Evolutionary conservation across 768 basidiomycete genomes (phyloP), one percentile per base, ranked within the genome.

Genomic region (Rhodotorula babjevae): DNA sequence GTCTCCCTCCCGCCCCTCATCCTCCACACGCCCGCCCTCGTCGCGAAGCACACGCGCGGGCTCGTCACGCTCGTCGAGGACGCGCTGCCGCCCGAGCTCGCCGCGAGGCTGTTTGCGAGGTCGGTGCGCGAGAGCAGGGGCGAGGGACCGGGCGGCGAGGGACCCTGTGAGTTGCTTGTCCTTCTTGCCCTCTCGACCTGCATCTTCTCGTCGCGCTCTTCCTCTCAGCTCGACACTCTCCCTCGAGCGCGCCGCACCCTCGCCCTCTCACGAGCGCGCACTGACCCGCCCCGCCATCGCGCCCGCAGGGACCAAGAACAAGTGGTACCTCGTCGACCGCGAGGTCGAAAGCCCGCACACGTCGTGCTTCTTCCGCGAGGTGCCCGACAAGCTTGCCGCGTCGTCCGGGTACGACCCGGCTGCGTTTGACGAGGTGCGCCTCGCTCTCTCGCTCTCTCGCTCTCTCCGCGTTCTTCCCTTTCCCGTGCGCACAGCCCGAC

Each of bases 291-390:
- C n/a, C n/a, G n/a, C n/a, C n/a, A n/a, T 29, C 50, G n/a, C 36
- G 19, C 19, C 8, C 15, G 15, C 60, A 75, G 74, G 70, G 78
- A 46, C 65, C 21, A 61, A 57, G 15, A 77, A 74, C 63, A 65
- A 72, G 59, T 78, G 73, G 76, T 74, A 65, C 46, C 42, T 79
- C 31, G 66, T 70, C 27, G 74, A 77, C 52, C 64, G 74, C 14
- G 62, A 73, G 33, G 78, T 79, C 36, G 68, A 70, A 42, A 59
- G 52, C 7, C 69, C 73, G 19, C 78, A 79, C 55, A 77, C 73
- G 2, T 76, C 76, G 3, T 55, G 62, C 21, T 79, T 78, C 63
- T 79, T 78, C 61, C 55, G 58, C 46, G 61, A 64, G 21, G 31
- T 52, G 18, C 61, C 67, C 14, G 67, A 44, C 19, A 50, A 42